These are phyloP conservation scores for Syzygium aqueum DNA, from an alignment of 345 rosid genomes.

Conservation along the genomic window DNA sequence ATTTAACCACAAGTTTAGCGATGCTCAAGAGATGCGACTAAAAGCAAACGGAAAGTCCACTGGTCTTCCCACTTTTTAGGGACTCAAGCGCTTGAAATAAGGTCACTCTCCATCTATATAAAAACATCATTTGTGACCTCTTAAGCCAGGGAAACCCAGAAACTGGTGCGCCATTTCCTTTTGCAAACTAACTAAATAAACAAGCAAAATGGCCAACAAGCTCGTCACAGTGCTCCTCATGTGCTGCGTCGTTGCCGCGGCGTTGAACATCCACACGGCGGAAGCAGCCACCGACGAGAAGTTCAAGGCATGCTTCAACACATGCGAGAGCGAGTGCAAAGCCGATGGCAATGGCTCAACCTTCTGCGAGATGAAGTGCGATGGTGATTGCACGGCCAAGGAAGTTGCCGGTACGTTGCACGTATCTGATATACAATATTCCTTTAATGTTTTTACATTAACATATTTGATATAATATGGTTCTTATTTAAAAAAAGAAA, in stretches of 20 bases:
- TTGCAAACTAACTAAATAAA: background rate
- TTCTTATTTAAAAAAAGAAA: background rate
- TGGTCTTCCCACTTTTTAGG: background rate
- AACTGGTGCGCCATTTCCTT: background rate
- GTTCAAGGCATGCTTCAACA: background rate
- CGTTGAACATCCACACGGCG: background rate
- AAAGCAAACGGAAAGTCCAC: background rate
- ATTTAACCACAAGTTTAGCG: background rate
- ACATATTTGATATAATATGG: background rate
- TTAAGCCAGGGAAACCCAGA: background rate
- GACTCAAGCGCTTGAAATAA: background rate
- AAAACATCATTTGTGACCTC: background rate
- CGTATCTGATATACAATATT: background rate
- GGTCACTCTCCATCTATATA: background rate
- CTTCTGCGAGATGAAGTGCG: background rate
- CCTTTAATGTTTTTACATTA: background rate
- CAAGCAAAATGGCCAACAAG: slow-evolving; percentile 18
- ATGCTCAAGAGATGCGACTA: background rate
- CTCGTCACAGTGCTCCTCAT: slow-evolving; percentile 6
- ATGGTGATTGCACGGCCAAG: background rate
- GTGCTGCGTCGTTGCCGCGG: slow-evolving; percentile 12
- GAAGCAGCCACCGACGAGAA: background rate
- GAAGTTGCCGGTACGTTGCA: background rate
- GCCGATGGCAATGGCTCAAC: background rate
- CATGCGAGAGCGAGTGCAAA: background rate